phyloP scores from a whole-genome alignment of 495 filamentous ascomycete species.

The Trichoderma orchidacearum region DNA sequence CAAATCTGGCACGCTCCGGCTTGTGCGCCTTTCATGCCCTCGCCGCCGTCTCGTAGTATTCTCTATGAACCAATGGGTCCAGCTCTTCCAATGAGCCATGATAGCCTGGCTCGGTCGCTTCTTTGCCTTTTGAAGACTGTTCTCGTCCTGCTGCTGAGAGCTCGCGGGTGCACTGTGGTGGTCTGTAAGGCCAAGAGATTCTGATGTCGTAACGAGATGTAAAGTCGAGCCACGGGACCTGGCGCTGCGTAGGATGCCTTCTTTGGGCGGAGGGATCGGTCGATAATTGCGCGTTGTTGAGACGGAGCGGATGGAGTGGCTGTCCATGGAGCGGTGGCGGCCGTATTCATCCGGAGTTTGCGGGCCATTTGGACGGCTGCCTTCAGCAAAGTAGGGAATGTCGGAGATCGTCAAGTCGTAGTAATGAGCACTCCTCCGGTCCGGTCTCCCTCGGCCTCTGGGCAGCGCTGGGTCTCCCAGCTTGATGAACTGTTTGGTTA shows the following conservation, averaged over 20 bases:
- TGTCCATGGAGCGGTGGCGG: constrained; percentile 60
- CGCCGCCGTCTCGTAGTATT: constrained; percentile 25
- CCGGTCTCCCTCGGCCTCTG: constrained; percentile 39
- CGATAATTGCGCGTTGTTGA: constrained; percentile 54
- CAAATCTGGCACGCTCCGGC: constrained; percentile 36
- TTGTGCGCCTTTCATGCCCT: constrained; percentile 33
- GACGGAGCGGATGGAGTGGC: constrained; percentile 57
- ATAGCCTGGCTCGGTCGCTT: constrained; percentile 35
- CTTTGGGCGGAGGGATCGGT: constrained; percentile 78
- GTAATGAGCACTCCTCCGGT: constrained; percentile 38
- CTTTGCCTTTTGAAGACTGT: constrained; percentile 24
- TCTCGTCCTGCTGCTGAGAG: constrained; percentile 9
- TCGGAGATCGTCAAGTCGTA: constrained; percentile 41
- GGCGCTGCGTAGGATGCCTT: constrained; percentile 44
- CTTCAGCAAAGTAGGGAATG: constrained; percentile 8
- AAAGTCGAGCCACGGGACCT: constrained; percentile 64
- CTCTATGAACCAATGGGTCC: constrained; percentile 39
- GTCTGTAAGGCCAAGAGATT: constrained; percentile 16
- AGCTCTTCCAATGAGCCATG: constrained; percentile 62
- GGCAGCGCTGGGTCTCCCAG: constrained; percentile 36
- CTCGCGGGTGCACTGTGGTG: neutral
- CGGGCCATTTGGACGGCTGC: constrained; percentile 9
- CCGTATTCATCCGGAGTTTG: constrained; percentile 20
- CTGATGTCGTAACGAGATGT: constrained; percentile 57
- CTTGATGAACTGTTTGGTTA: constrained; percentile 18